Percentiles rank a stretch among this genome's conserved stretches.
Evolutionary conservation across 805 yeast species (phyloP).

Genomic region (Kodamaea leandrae): DNA sequence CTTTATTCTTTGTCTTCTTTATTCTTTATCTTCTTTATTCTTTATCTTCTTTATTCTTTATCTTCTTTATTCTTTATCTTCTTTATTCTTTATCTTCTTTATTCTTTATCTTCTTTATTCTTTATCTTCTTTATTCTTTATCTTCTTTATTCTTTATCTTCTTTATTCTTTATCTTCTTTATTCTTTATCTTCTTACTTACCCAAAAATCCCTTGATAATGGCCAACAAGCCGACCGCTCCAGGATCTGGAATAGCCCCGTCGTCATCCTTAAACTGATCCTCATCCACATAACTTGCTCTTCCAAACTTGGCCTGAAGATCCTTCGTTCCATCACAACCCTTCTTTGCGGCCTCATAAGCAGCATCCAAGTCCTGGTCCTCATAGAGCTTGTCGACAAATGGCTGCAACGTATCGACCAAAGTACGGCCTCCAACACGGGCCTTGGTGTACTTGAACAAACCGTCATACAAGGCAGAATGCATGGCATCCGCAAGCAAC

Average conservation of each 20-base stretch:
- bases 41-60: no score
- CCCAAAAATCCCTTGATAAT: constrained; percentile 45
- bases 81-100: no score
- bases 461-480: constrained; percentile 60
- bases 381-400: constrained; percentile 62
- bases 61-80: no score
- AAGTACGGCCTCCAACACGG: constrained; percentile 81
- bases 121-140: no score
- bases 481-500: constrained; percentile 48
- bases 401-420: constrained; percentile 87
- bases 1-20: no score
- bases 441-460: constrained; percentile 86
- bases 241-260: constrained; percentile 92
- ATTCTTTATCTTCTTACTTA: constrained; percentile 1
- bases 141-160: no score
- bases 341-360: constrained; percentile 64
- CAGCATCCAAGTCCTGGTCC: constrained; percentile 53
- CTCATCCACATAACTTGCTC: constrained; percentile 84
- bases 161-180: no score
- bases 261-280: constrained; percentile 52
- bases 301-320: constrained; percentile 82
- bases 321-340: constrained; percentile 78
- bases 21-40: no score
- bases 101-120: no score
- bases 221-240: constrained; percentile 83